Evolutionary conservation across 2,329 filamentous ascomycete species (phyloP).

Genomic region (Sporothrix curviconia): DNA sequence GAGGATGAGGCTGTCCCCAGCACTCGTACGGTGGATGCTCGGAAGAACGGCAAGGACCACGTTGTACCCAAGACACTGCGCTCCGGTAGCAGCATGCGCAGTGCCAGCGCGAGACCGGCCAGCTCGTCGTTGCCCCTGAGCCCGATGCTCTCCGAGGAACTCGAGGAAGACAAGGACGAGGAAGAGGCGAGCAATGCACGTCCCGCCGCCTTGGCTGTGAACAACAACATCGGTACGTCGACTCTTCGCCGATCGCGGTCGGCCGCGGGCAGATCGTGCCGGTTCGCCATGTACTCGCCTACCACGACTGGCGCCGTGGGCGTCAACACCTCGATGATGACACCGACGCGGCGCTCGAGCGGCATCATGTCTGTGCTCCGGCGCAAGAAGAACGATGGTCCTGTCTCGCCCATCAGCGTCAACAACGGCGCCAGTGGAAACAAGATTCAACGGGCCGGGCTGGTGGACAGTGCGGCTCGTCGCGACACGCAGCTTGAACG

Average conservation of each 20-base stretch:
- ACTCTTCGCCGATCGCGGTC: constrained; percentile 36
- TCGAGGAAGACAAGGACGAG: constrained; percentile 15
- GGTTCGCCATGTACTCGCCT: constrained; percentile 20
- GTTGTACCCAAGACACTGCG: constrained; percentile 31
- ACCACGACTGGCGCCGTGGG: constrained; percentile 5
- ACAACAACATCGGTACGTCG: constrained; percentile 17
- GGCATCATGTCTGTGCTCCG: constrained; percentile 57
- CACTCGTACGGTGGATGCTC: constrained; percentile 45
- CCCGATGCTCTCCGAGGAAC: constrained; percentile 37
- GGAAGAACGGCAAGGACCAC: constrained; percentile 64
- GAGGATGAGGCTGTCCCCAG: constrained; percentile 38
- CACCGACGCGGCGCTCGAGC: constrained; percentile 28
- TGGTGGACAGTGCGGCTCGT: constrained; percentile 52
- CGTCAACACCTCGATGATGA: constrained; percentile 16
- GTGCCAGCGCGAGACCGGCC: neutral
- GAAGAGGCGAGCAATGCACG: neutral
- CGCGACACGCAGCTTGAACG: constrained; percentile 58
- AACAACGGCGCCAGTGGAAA: constrained; percentile 32
- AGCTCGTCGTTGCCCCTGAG: constrained; percentile 14
- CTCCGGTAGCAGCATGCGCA: constrained; percentile 19
- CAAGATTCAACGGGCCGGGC: constrained; percentile 48
- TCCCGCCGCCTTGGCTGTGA: neutral
- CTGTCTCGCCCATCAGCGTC: constrained; percentile 31
- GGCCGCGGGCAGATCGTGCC: constrained; percentile 30
- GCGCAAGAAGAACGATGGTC: constrained; percentile 48